Conservation (phyloP, 1,284 basidiomycete genomes). For the Phlebopus sp. region DNA sequence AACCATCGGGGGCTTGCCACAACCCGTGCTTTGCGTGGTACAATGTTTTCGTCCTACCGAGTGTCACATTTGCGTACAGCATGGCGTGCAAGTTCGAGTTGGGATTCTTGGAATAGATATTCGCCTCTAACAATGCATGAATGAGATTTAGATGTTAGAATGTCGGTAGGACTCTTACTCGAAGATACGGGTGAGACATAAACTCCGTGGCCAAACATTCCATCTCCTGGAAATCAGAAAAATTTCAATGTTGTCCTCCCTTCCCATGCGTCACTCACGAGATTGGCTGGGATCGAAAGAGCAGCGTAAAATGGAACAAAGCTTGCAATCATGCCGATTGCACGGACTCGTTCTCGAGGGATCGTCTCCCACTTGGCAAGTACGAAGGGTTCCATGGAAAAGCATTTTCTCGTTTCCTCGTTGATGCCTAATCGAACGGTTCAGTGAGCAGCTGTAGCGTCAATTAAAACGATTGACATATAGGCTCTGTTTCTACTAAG, state of each 20-base stretch:
- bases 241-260: neutral
- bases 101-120: neutral
- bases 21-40: neutral
- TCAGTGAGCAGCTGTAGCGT: neutral
- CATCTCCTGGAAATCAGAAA: neutral
- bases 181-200: neutral
- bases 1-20: neutral
- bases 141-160: neutral
- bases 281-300: neutral
- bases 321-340: neutral
- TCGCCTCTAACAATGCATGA: too few species aligned
- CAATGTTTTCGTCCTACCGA: neutral
- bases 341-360: neutral
- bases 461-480: neutral
- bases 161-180: neutral
- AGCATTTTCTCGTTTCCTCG: neutral
- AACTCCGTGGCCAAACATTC: neutral
- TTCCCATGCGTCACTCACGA: neutral
- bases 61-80: neutral
- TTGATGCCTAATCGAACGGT: neutral
- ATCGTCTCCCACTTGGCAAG: neutral
- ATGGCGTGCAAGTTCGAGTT: neutral
- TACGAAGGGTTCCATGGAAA: neutral
- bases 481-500: neutral
- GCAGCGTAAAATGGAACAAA: neutral